These are phyloP conservation scores for Pseudonitzschia multiseries DNA, from an alignment of 108 stramenopile species.

Conservation along the genomic window DNA sequence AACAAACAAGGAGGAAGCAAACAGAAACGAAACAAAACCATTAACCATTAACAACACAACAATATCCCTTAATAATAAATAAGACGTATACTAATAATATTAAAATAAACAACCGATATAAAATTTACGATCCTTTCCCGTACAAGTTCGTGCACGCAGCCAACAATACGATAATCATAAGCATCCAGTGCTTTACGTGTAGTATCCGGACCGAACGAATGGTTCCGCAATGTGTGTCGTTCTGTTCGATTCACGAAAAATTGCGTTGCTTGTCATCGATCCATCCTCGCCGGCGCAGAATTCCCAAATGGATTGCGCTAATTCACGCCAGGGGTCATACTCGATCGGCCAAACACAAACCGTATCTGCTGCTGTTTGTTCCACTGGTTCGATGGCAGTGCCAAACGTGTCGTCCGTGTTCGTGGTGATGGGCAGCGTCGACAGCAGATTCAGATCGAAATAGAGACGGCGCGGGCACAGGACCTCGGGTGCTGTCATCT, in stretches of 20 bases:
- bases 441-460: conserved; percentile 52
- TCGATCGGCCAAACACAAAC: conserved; percentile 9
- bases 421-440: conserved; percentile 33
- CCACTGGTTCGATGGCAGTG: no score
- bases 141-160: no score
- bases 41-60: background rate
- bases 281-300: background rate
- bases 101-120: no score
- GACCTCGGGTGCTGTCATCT: background rate
- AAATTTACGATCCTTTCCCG: no score
- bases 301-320: conserved; percentile 7
- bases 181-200: no score
- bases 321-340: conserved; percentile 10
- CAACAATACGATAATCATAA: no score
- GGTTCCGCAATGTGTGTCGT: no score
- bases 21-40: background rate
- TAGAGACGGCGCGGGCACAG: conserved; percentile 21
- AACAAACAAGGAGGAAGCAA: conserved; percentile 12
- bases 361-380: background rate
- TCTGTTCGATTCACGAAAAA: no score
- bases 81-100: no score
- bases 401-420: background rate
- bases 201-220: no score
- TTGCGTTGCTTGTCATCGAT: no score
- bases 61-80: no score